Percentiles rank a stretch among this genome's conserved stretches.
Conservation (phyloP, 805 yeast species). For the Teunomyces pallodes region DNA sequence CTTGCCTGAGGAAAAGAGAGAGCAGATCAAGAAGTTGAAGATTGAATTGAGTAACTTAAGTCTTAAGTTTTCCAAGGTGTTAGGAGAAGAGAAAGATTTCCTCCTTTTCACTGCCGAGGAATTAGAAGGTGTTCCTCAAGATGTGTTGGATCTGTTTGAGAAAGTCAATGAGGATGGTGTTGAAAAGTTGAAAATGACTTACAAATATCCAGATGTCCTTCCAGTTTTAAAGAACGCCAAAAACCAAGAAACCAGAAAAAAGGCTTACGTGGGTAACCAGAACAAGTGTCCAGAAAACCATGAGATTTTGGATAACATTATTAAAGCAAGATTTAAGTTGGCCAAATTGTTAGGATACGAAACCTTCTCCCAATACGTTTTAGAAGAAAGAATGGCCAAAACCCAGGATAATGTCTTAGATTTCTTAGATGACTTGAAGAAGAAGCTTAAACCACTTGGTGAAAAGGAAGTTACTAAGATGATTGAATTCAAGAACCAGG, state of each 20-base stretch:
- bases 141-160: constrained; percentile 58
- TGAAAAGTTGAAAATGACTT: constrained; percentile 59
- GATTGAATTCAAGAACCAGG: constrained; percentile 51
- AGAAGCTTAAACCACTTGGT: constrained; percentile 60
- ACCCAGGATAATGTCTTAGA: constrained; percentile 54
- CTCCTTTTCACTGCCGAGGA: constrained; percentile 61
- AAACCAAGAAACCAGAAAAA: constrained; percentile 60
- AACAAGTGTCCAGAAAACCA: constrained; percentile 67
- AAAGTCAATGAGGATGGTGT: constrained; percentile 41
- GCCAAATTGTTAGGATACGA: constrained; percentile 66
- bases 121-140: constrained; percentile 71
- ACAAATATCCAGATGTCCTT: constrained; percentile 75
- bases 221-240: constrained; percentile 77
- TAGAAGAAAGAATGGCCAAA: constrained; percentile 83
- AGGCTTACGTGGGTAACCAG: constrained; percentile 65
- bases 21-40: constrained; percentile 55
- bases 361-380: constrained; percentile 64
- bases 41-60: constrained; percentile 57
- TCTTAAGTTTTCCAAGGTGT: constrained; percentile 58
- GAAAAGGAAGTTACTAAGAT: constrained; percentile 49
- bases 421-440: constrained; percentile 62
- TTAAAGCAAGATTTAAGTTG: constrained; percentile 57
- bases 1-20: constrained; percentile 52
- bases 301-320: constrained; percentile 55
- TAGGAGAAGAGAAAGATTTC: constrained; percentile 68